Conservation (phyloP, 2,329 filamentous ascomycete species). For the Colletotrichum paranaense region DNA sequence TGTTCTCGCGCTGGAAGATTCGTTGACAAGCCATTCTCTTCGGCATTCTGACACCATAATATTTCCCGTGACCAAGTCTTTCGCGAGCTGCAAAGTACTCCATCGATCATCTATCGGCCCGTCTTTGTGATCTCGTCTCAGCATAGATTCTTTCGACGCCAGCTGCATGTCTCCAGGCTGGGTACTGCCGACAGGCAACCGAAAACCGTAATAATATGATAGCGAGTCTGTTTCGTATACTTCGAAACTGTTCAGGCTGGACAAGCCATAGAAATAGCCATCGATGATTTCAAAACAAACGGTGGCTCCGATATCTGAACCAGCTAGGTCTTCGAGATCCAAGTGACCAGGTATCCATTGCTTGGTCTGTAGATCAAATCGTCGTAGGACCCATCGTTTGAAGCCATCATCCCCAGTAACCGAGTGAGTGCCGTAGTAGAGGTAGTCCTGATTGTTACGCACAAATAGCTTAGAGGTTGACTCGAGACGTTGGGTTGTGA, state of each 20-base stretch:
- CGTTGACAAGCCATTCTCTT: conserved; percentile 70
- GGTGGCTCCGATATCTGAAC: conserved; percentile 72
- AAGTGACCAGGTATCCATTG: conserved; percentile 57
- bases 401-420: conserved; percentile 63
- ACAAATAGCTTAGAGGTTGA: conserved; percentile 72
- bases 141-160: conserved; percentile 61
- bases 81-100: conserved; percentile 72
- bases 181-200: conserved; percentile 67
- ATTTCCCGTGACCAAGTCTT: conserved; percentile 67
- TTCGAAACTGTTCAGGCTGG: conserved; percentile 72
- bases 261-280: conserved; percentile 75
- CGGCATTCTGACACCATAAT: conserved; percentile 75
- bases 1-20: conserved; percentile 69
- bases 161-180: conserved; percentile 49
- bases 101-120: conserved; percentile 81
- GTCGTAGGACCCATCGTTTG: conserved; percentile 71
- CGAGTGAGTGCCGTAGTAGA: conserved; percentile 76
- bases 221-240: conserved; percentile 74
- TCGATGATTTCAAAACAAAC: conserved; percentile 79
- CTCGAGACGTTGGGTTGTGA: conserved; percentile 54
- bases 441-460: conserved; percentile 68
- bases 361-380: conserved; percentile 57
- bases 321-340: conserved; percentile 68
- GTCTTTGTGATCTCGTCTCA: conserved; percentile 75
- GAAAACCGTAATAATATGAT: conserved; percentile 76